These are phyloP conservation scores for Aspergillus mulundensis DNA, from an alignment of 495 filamentous ascomycete genomes.

Conservation along the genomic window DNA sequence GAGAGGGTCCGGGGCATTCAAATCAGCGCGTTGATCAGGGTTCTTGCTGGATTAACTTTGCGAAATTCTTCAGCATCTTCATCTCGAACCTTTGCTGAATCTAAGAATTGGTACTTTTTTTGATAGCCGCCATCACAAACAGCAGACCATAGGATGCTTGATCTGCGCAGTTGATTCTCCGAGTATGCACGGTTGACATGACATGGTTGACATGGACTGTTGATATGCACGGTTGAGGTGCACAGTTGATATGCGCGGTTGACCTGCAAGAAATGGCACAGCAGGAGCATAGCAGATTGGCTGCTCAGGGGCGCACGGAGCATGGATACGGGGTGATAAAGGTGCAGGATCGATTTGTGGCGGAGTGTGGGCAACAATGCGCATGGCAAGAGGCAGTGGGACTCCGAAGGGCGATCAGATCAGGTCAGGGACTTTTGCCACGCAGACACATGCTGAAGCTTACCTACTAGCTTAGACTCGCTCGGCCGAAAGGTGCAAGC, in stretches of 20 bases:
- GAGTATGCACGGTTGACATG: too few species aligned
- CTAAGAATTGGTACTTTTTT: background rate
- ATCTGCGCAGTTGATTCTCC: too few species aligned
- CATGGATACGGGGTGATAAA: background rate
- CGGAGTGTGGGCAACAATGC: background rate
- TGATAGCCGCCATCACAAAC: background rate
- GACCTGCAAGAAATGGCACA: background rate
- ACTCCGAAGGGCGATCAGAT: background rate
- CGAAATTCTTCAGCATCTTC: background rate
- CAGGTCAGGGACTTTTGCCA: background rate
- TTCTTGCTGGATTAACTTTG: background rate
- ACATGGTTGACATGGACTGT: too few species aligned
- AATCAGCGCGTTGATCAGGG: background rate
- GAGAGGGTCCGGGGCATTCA: background rate
- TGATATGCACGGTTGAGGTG: background rate
- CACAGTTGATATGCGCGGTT: background rate
- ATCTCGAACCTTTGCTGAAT: background rate
- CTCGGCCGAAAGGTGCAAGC: background rate
- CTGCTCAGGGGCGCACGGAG: background rate
- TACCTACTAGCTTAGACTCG: too few species aligned
- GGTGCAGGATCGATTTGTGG: slow-evolving; percentile 3
- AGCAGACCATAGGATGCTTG: background rate
- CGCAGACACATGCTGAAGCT: background rate
- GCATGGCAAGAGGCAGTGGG: background rate
- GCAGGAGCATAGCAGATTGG: background rate